Evolutionary conservation across 305 asterid species (phyloP).

Genomic region (Fraxinus latifolia): DNA sequence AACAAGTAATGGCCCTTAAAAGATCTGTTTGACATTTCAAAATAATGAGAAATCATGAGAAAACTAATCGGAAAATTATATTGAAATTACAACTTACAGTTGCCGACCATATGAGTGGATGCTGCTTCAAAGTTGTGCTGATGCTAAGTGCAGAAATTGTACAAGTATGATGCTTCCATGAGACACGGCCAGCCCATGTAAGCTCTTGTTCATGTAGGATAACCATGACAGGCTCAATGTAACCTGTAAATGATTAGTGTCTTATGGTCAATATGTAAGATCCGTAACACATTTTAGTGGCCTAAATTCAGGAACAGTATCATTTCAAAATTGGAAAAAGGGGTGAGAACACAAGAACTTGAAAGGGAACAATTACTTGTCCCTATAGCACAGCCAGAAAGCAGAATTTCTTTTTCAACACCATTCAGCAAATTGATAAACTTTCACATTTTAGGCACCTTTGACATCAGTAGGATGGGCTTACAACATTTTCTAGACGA

Average conservation of each 20-base stretch:
- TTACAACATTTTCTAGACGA: background rate
- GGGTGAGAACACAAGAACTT: background rate
- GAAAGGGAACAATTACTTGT: slow-evolving; percentile 10
- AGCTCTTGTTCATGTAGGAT: slow-evolving; percentile 90
- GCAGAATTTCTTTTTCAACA: slow-evolving; percentile 2
- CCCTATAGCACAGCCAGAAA: slow-evolving; percentile 13
- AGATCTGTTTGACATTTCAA: slow-evolving; percentile 17
- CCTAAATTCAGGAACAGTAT: slow-evolving; percentile 15
- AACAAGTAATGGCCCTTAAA: slow-evolving; percentile 14
- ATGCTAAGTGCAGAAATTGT: slow-evolving; percentile 92
- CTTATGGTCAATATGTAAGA: slow-evolving; percentile 23
- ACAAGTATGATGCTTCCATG: slow-evolving; percentile 88
- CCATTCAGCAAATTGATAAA: slow-evolving; percentile 13
- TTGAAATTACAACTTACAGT: slow-evolving; percentile 45
- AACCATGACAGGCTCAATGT: slow-evolving; percentile 95
- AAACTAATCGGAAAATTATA: background rate
- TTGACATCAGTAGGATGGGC: slow-evolving; percentile 12
- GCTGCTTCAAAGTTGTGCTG: slow-evolving; percentile 89
- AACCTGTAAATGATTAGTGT: slow-evolving; percentile 50
- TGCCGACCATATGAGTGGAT: slow-evolving; percentile 96
- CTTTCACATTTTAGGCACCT: slow-evolving; percentile 6
- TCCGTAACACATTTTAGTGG: slow-evolving; percentile 4
- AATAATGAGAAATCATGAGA: background rate
- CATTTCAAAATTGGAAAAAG: slow-evolving; percentile 12
- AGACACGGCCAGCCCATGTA: slow-evolving; percentile 97